Base-by-base conservation (phyloP, 371 early-diverging fungal genomes). In the Quaeritorhiza haematococci region DNA sequence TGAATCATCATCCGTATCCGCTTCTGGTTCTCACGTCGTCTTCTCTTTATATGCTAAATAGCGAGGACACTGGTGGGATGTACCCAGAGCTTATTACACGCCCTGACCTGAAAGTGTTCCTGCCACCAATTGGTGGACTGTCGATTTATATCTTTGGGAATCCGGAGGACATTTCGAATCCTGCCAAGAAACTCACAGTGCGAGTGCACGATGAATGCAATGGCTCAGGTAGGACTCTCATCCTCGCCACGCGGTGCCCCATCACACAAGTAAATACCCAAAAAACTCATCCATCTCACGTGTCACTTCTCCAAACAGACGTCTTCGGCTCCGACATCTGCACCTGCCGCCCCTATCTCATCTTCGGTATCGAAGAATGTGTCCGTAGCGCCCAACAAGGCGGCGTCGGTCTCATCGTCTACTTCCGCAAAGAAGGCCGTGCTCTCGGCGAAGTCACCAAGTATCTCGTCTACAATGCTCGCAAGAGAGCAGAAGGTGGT, bases 391-490 rank as follows among this genome's bases (percentile, higher is more conserved):
- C 96, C 0, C 95, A 94, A 62, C 74, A 88, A 55, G 94, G 94
- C 17, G 96, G 96, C 34, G 91, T 91, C 17, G 96, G 96, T 32
- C 77, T 94, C 21, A 90, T 94, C 58, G 90, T 94, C 17, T 96
- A 96, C 72, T 94, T 78, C 59, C 64, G 91, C 79, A 95, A 95
- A 68, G 96, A 95, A 75, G 96, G 96, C 4, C 84, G 96, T 54
- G 94, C 95, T 0, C 65, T 96, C 43, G 96, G 96, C 53, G 96
- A 96, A 64, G 95, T 96, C 17, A 95, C 94, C 33, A 96, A 96
- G 69, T 96, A 94, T 59, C 79, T 95, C 21, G 96, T 96, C 0
- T 96, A 95, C 70, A 95, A 95, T 67, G 93, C 95, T 1, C 83
- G 94, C 64, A 72, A 65, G 75, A 74, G 96, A 38, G 91, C 92